Percentiles rank a stretch among this genome's conserved stretches.
These are phyloP conservation scores for Starmerella sirachaensis DNA, from an alignment of 805 yeast genomes.

Conservation along the genomic window DNA sequence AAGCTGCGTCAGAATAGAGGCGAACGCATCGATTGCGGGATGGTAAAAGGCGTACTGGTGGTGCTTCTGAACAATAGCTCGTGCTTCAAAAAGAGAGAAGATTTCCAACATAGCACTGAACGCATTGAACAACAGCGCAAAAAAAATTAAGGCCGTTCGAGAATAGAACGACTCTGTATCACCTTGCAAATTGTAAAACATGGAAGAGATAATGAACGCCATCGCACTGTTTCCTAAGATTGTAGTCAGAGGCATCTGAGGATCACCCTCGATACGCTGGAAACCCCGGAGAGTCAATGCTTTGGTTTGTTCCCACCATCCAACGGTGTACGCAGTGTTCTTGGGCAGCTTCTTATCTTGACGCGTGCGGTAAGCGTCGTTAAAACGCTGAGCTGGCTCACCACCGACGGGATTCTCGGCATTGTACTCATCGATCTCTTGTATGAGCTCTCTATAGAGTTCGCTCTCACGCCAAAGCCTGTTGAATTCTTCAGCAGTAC, in stretches of 20 bases:
- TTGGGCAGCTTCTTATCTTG: slow-evolving; percentile 31
- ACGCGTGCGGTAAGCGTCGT: slow-evolving; percentile 30
- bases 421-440: slow-evolving; percentile 38
- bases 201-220: slow-evolving; percentile 52
- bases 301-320: slow-evolving; percentile 38
- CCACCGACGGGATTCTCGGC: slow-evolving; percentile 19
- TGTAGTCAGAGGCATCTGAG: slow-evolving; percentile 37
- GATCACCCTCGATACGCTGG: slow-evolving; percentile 47
- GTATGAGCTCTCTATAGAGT: slow-evolving; percentile 32
- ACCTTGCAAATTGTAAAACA: slow-evolving; percentile 43
- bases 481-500: slow-evolving; percentile 50
- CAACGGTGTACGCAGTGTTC: slow-evolving; percentile 36
- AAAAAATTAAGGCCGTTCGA: slow-evolving; percentile 53
- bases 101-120: slow-evolving; percentile 49
- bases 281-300: slow-evolving; percentile 41
- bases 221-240: slow-evolving; percentile 40
- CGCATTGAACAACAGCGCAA: slow-evolving; percentile 49
- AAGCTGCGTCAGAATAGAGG: slow-evolving; percentile 46
- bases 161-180: slow-evolving; percentile 48
- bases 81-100: slow-evolving; percentile 36
- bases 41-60: slow-evolving; percentile 59
- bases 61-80: slow-evolving; percentile 59
- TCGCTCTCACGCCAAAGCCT: slow-evolving; percentile 44
- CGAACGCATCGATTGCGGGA: slow-evolving; percentile 62
- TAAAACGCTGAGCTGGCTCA: slow-evolving; percentile 31